These are phyloP conservation scores for Mycena pura DNA, from an alignment of 768 basidiomycete species.

Conservation along the genomic window DNA sequence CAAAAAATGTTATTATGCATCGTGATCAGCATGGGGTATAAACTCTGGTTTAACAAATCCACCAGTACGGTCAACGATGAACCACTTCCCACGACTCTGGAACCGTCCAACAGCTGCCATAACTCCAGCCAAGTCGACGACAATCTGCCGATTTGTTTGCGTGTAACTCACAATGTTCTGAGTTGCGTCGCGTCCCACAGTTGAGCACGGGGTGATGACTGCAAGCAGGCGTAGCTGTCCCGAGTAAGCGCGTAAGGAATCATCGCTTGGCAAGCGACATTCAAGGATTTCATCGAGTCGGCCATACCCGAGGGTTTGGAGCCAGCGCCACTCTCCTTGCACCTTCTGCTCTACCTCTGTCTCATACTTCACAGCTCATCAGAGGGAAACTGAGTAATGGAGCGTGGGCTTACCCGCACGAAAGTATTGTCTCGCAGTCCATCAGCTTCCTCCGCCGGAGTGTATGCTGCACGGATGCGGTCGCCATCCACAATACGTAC, in stretches of 20 bases:
- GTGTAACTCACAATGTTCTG: conserved; percentile 10
- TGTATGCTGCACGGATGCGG: conserved; percentile 19
- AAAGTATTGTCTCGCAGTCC: conserved; percentile 22
- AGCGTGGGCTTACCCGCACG: conserved; percentile 21
- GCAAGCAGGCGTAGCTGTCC: conserved; percentile 20
- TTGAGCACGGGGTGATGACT: conserved; percentile 24
- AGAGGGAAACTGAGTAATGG: not conserved
- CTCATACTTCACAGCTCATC: not conserved
- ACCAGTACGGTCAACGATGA: conserved; percentile 24
- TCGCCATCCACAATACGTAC: conserved; percentile 33
- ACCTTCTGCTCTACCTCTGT: too few species aligned
- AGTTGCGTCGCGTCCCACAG: conserved; percentile 17
- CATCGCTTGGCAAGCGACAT: conserved; percentile 7
- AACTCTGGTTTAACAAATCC: conserved; percentile 18
- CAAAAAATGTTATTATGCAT: too few species aligned
- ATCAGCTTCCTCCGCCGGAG: not conserved
- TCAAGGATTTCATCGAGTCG: conserved; percentile 26
- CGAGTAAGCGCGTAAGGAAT: not conserved
- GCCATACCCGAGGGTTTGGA: too few species aligned
- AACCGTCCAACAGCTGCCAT: conserved; percentile 25
- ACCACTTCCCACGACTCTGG: conserved; percentile 20
- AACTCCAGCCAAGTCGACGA: conserved; percentile 24
- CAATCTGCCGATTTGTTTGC: not conserved
- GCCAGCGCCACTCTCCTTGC: too few species aligned
- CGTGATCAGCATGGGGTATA: conserved; percentile 2